Evolutionary conservation across 306 rosid species (phyloP), one percentile per base, ranked within the genome.

Genomic region (Cucurbita pepo): DNA sequence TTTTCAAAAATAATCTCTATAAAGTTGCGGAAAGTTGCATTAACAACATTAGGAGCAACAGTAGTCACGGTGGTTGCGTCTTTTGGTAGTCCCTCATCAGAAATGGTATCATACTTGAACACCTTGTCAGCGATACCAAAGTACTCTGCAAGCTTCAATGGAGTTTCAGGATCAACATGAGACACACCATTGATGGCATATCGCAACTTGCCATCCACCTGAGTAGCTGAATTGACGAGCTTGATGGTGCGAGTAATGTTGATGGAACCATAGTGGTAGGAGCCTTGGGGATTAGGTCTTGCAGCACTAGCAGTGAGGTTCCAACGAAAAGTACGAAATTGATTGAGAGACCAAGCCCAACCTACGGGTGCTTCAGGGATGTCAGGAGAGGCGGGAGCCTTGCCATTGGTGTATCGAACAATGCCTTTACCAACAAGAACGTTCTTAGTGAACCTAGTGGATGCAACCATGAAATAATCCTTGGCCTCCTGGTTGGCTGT

Each of bases 321-420:
- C 98, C 98, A 93, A 0, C 90, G 87, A 69, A 88, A 90, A 3
- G 98, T 77, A 5, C 91, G 86, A 40, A 85, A 93, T 43, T 93
- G 98, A 45, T 93, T 90, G 10, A 93, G 87, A n/a, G 97, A 93
- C 98, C 96, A 90, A 0, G 94, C 97, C 97, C 96, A 88, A 8
- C 98, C 98, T 2, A 64, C 82, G 0, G 97, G 98, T 1, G 87
- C 88, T 10, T 72, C 81, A 0, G 87, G 84, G 13, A 90, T 14
- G 2, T 84, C 91, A 0, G 92, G 81, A 10, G 84, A 62, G 3
- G 96, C 90, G 0, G 91, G 92, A 4, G 84, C 72, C 3, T 89
- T 84, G 0, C 91, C 89, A 43, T 66, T 62, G n/a, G 72, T 40
- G 67, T 91, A 89, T 4, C 87, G 82, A 0, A 91, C 50, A 11